phyloP scores from a whole-genome alignment of 768 basidiomycete species.

The Scleroderma citrinum region DNA sequence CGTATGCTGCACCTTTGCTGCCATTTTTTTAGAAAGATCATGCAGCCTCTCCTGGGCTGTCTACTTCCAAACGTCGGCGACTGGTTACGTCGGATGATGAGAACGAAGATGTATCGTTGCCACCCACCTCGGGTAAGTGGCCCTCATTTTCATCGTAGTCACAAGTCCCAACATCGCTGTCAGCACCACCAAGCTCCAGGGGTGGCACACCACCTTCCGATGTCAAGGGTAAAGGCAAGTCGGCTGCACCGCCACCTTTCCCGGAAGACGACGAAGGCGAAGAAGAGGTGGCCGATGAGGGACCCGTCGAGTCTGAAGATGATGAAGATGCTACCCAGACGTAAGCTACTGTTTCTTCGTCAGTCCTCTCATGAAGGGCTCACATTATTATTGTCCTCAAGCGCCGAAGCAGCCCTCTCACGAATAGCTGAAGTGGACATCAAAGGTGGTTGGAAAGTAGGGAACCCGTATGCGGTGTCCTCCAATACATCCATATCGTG shows the following conservation, averaged over 20 bases:
- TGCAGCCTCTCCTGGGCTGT: slow-evolving; percentile 15
- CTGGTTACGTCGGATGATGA: slow-evolving; percentile 54
- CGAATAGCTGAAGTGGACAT: slow-evolving; percentile 67
- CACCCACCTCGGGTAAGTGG: not conserved
- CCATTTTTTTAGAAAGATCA: not conserved
- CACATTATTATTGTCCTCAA: slow-evolving; percentile 22
- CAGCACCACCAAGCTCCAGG: not conserved
- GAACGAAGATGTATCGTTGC: slow-evolving; percentile 11
- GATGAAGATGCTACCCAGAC: slow-evolving; percentile 52
- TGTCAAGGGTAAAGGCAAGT: slow-evolving; percentile 17
- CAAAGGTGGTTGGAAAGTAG: slow-evolving; percentile 76
- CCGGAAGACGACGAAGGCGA: slow-evolving; percentile 33
- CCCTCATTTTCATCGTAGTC: not conserved
- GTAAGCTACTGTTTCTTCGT: slow-evolving; percentile 32
- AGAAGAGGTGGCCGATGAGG: slow-evolving; percentile 33
- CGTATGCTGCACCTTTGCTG: not conserved
- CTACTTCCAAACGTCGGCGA: slow-evolving; percentile 45
- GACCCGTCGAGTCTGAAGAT: slow-evolving; percentile 39
- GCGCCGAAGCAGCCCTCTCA: slow-evolving; percentile 65
- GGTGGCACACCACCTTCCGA: slow-evolving; percentile 1
- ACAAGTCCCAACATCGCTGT: not conserved
- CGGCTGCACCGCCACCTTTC: slow-evolving; percentile 7
- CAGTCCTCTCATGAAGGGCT: not conserved
- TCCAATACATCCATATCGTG: not conserved
- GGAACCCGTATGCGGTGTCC: slow-evolving; percentile 62